phyloP scores from a whole-genome alignment of 2,329 filamentous ascomycete genomes.

The Fusarium redolens region DNA sequence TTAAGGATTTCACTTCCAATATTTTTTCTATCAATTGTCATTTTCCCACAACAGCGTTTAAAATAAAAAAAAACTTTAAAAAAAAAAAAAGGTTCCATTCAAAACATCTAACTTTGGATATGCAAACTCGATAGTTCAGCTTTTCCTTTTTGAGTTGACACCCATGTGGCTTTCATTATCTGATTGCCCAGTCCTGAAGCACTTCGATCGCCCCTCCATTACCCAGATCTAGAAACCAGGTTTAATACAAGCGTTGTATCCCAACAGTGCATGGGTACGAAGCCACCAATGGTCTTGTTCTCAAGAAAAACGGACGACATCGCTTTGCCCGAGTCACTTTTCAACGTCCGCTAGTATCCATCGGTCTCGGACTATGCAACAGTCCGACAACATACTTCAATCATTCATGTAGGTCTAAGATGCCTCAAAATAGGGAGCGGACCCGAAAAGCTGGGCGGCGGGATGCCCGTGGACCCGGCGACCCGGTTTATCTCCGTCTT shows the following conservation, averaged over 20 bases:
- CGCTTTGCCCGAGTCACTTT: not conserved
- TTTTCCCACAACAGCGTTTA: not conserved
- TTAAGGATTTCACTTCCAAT: not conserved
- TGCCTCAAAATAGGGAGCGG: conserved; percentile 20
- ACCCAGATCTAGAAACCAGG: conserved; percentile 20
- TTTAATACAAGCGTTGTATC: not conserved
- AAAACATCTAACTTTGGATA: not conserved
- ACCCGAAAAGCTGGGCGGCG: conserved; percentile 28
- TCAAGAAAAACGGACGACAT: not conserved
- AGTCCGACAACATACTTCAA: conserved; percentile 18
- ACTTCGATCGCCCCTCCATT: conserved; percentile 22
- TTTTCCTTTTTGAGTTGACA: not conserved
- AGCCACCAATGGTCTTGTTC: conserved; percentile 10
- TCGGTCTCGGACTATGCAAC: conserved; percentile 6
- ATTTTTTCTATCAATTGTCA: not conserved
- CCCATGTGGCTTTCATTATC: conserved; percentile 13
- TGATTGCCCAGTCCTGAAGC: conserved; percentile 16
- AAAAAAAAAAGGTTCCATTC: not conserved
- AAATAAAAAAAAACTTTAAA: not conserved
- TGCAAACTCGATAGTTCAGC: not conserved
- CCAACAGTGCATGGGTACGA: not conserved
- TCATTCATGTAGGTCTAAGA: conserved; percentile 8
- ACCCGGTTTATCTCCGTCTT: conserved; percentile 29
- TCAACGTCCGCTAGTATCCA: not conserved
- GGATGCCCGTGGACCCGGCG: conserved; percentile 22